Conservation (phyloP, 2,329 filamentous ascomycete genomes). For the Penicillium sp. region DNA sequence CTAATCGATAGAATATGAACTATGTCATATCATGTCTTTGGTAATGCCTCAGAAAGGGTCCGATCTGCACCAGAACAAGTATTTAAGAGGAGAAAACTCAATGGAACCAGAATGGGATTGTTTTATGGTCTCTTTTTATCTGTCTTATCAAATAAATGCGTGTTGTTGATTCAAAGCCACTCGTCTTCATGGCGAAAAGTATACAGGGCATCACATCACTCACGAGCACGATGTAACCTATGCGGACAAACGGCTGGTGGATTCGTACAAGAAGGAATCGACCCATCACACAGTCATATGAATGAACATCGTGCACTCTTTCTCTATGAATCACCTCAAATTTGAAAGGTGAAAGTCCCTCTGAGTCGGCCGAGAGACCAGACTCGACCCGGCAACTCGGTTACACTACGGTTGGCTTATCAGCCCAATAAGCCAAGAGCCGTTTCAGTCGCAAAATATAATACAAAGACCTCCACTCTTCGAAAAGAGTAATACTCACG, state of each 20-base stretch:
- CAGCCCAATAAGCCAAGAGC: background rate
- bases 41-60: background rate
- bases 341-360: background rate
- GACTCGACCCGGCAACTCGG: background rate
- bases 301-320: no score
- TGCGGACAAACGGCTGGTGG: background rate
- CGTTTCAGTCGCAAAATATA: background rate
- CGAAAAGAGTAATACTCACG: background rate
- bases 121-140: background rate
- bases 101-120: background rate
- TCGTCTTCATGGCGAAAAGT: background rate
- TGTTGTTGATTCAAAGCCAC: background rate
- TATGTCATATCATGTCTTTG: background rate
- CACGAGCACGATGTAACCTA: background rate
- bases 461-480: background rate
- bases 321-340: background rate
- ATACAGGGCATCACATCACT: background rate
- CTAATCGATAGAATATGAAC: background rate
- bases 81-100: background rate
- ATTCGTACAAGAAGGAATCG: no score
- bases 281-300: no score
- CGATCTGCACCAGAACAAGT: background rate
- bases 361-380: constrained; percentile 4
- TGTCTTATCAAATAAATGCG: background rate
- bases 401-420: background rate